A percentile compares a stretch with the other conserved stretches of the same genome.
phyloP scores from a whole-genome alignment of 2,329 filamentous ascomycete genomes.

The Claviceps citrina region DNA sequence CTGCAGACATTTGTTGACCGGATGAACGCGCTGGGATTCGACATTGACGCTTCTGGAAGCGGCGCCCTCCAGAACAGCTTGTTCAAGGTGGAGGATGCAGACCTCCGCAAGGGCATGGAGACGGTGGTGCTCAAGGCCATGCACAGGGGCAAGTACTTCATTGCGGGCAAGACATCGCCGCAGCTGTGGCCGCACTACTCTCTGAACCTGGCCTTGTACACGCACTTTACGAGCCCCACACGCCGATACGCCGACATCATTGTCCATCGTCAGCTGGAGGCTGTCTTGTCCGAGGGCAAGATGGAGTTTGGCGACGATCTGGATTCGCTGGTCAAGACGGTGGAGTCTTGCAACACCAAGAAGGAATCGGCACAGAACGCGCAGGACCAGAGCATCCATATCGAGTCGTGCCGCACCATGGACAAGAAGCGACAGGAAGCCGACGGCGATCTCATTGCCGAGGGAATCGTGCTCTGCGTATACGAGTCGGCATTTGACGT shows the following conservation, averaged over 20 bases:
- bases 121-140: slow-evolving; percentile 88
- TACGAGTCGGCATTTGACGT: slow-evolving; percentile 99
- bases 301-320: slow-evolving; percentile 80
- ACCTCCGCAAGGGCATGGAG: slow-evolving; percentile 95
- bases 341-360: slow-evolving; percentile 95
- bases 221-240: slow-evolving; percentile 91
- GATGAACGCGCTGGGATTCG: slow-evolving; percentile 81
- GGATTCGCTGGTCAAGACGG: slow-evolving; percentile 77
- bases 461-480: slow-evolving; percentile 90
- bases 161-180: slow-evolving; percentile 63
- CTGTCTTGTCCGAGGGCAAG: slow-evolving; percentile 64
- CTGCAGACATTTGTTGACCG: slow-evolving; percentile 82
- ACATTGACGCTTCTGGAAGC: slow-evolving; percentile 79
- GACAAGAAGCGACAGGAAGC: slow-evolving; percentile 76
- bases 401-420: slow-evolving; percentile 92
- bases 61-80: slow-evolving; percentile 85
- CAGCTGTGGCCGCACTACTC: slow-evolving; percentile 78
- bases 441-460: slow-evolving; percentile 82
- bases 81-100: slow-evolving; percentile 78
- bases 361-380: slow-evolving; percentile 96
- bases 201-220: slow-evolving; percentile 84
- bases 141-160: slow-evolving; percentile 90
- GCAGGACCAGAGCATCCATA: slow-evolving; percentile 97
- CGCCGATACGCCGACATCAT: slow-evolving; percentile 89
- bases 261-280: slow-evolving; percentile 87